Evolutionary conservation across 768 basidiomycete species (phyloP), one percentile per base, ranked within the genome.

Genomic region (Phanerodontia chrysosporium): DNA sequence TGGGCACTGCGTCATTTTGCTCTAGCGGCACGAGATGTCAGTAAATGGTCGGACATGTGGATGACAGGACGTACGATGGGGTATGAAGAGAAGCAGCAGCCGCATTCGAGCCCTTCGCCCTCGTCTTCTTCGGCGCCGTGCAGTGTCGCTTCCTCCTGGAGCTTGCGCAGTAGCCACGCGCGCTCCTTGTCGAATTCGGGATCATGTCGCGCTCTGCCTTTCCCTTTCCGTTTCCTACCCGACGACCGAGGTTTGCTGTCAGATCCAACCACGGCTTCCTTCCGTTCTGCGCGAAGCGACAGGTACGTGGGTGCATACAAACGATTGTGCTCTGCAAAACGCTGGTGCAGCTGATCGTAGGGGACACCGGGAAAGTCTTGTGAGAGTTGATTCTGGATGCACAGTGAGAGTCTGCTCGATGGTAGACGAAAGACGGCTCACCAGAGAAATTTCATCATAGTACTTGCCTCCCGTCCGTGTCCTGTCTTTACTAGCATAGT

Each of bases 1-100:
- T 0, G 89, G 85, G 65, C 94, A 96, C 73, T 95, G 93, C 1
- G 91, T 79, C 86, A 95, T 89, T 64, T 89, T 84, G 42, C 83
- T 82, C 92, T 95, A 66, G 22, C 16, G 24, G 54, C 9, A 58
- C 39, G 25, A 66, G 35, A 55, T 49, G 21, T 21, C 42, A 49
- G 57, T 28, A 45, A 42, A 58, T 45, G 48, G 16, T 4, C 6
- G 21, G 8, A 53, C 51, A 60, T 25, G 32, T 32, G 53, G 28
- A 13, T 25, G 49, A 14, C n/a, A 58, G 36, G 35, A 25, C 90
- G 58, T 69, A 92, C 90, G 72, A 90, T 87, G 3, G 85, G 70
- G 61, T 86, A 90, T 12, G 73, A 77, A 3, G 81, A 74, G 67
- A 94, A 96, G 72, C 94, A 97, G 66, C 93, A 95, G 13, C 88